Evolutionary conservation across 805 yeast species (phyloP), one percentile per base, ranked within the genome.

Genomic region (Allodekkera sacchari): DNA sequence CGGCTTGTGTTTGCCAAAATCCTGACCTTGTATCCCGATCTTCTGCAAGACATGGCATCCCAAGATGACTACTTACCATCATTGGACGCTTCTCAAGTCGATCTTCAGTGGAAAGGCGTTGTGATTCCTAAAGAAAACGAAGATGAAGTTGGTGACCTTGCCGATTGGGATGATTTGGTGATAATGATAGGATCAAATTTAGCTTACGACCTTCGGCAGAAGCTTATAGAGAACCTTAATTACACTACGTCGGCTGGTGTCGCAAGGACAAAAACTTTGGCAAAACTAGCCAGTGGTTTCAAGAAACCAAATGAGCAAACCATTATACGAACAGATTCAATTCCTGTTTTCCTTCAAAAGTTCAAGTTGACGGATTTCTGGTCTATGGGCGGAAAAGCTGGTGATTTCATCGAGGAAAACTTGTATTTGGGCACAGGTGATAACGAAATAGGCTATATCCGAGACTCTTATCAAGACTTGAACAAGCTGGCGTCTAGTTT

Each of bases 241-340:
- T 92, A 83, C 49, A 83, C 89, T 0, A 85, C 96, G 0, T 87
- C 96, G 0, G 88, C 94, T 14, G 98, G 98, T 0, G 55, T 92
- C 1, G 81, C 83, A 0, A 61, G 79, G 11, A 82, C 76, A 27
- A 85, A 85, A 51, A 73, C 78, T 3, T 53, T 88, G 10, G 87
- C 96, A 2, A 92, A 92, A 50, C 56, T 92, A 10, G 96, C 94
- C 1, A 84, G 94, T 12, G 94, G 87, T 6, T 77, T 65, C 47
- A 68, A 69, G 30, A 92, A 92, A 47, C 98, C 98, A 0, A 75
- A 84, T 50, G 74, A 77, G 26, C 97, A 92, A 51, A 84, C 96
- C 0, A 65, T 83, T 3, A 64, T 92, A 0, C 53, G 78, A 18
- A 70, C 69, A 25, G 45, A 48, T 1, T 55, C 71, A 11, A 59